Percentiles rank a stretch among this genome's conserved stretches.
Conservation (phyloP, 2,329 filamentous ascomycete genomes). For the Beauveria bassiana region DNA sequence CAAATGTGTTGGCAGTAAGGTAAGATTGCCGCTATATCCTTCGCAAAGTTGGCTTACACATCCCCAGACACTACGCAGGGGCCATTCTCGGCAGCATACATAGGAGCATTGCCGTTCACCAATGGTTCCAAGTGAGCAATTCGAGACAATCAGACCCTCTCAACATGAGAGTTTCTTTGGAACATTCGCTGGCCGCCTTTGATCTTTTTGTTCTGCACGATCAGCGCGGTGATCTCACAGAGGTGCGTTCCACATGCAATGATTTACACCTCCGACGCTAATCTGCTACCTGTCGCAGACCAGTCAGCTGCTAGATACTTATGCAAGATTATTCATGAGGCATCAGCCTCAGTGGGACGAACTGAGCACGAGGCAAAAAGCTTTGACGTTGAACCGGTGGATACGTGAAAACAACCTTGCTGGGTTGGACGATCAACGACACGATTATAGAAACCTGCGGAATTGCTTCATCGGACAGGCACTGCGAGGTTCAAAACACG, state of each 20-base stretch:
- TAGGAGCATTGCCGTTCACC: constrained; percentile 66
- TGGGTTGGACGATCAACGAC: constrained; percentile 57
- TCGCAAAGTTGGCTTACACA: constrained; percentile 14
- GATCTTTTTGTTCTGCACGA: constrained; percentile 82
- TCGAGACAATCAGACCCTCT: constrained; percentile 25
- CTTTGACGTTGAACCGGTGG: constrained; percentile 60
- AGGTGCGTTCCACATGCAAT: constrained; percentile 41
- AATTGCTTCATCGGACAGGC: constrained; percentile 86
- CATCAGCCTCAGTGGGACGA: constrained; percentile 45
- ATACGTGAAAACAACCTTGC: constrained; percentile 60
- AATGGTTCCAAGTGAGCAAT: constrained; percentile 48
- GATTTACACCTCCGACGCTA: constrained; percentile 10
- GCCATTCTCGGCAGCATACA: constrained; percentile 73
- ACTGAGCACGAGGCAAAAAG: constrained; percentile 58
- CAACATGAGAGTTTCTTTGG: constrained; percentile 46
- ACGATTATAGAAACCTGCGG: constrained; percentile 68
- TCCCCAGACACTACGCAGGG: constrained; percentile 62
- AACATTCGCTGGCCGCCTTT: constrained; percentile 71
- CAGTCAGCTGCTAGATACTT: constrained; percentile 53
- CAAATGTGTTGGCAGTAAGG: constrained; percentile 72
- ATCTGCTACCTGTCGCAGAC: constrained; percentile 36
- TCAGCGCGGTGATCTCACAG: constrained; percentile 62
- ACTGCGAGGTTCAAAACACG: constrained; percentile 62
- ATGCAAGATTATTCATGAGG: constrained; percentile 48
- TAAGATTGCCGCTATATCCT: constrained; percentile 19